These are phyloP conservation scores for Schizosaccharomyces octosporus DNA, from an alignment of 805 yeast genomes.

Conservation along the genomic window DNA sequence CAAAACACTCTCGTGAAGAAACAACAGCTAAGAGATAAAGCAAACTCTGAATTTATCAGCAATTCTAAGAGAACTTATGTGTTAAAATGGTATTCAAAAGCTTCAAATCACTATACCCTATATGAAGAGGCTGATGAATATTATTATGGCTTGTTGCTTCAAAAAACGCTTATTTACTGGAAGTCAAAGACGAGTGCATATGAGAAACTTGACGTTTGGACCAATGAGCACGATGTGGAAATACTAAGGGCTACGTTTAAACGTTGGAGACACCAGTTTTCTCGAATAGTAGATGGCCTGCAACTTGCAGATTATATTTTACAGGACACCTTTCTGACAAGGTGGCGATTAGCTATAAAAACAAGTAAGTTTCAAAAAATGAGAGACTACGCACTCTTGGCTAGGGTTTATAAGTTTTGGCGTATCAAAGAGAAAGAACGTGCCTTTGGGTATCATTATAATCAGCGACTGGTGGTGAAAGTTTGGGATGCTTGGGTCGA, in stretches of 20 bases:
- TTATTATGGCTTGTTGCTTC: neutral
- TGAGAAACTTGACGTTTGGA: neutral
- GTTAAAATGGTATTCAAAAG: no score
- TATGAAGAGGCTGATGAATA: neutral
- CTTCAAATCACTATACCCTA: no score
- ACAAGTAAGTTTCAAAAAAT: neutral
- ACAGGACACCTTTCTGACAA: neutral
- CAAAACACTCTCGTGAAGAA: no score
- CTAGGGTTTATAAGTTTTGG: neutral
- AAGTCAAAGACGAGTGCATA: neutral
- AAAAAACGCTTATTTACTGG: neutral
- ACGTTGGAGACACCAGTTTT: neutral
- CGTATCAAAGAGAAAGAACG: neutral
- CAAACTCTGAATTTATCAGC: no score
- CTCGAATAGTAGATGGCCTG: neutral
- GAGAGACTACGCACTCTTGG: neutral
- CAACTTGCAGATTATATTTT: neutral
- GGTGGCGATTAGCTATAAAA: neutral
- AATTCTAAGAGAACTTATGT: no score
- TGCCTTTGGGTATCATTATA: neutral
- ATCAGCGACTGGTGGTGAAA: neutral
- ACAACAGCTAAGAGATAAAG: no score
- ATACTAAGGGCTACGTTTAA: neutral
- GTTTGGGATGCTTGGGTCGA: neutral
- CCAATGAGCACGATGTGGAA: neutral